Evolutionary conservation across 805 yeast species (phyloP), one percentile per base, ranked within the genome.

Genomic region (Lipomyces kockii): DNA sequence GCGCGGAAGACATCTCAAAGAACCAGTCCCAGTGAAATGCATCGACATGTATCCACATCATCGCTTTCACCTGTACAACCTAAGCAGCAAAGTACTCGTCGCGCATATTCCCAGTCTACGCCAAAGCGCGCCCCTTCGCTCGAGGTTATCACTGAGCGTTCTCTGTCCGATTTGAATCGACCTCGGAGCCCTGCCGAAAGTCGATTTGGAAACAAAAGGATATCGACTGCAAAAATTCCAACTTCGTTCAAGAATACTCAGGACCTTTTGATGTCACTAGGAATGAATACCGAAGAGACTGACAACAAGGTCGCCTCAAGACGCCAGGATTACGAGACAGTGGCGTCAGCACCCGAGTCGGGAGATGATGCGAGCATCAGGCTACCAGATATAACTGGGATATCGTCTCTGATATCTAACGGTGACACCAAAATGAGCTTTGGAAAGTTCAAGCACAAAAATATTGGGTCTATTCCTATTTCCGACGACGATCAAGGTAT

Each of bases 381-480:
- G 12, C 29, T 69, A 32, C 72, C 72, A 14, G 72, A 69, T 52
- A 63, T 69, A 39, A 69, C 72, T 14, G 71, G 66, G n/a, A 63
- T 69, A 20, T 54, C 72, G 7, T 61, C 71, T 1, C 37, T 69
- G 49, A 35, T 69, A 25, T 64, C 69, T 11, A 56, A 22, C 7
- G 71, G 61, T 27, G 54, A 56, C 12, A 58, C 64, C 9, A 22
- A 54, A 14, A 34, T 51, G n/a, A 53, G 52, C 39, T n/a, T 55
- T 43, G 35, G 20, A 9, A 37, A 51, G 39, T 22, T 35, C 20
- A 60, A 34, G 52, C 71, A 69, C 46, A 58, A 54, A 35, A 53
- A 37, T 11, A 51, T 69, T n/a, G 68, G 67, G 22, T 64, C 71
- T 3, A 62, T 69, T 12, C 66, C 72, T 2, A 54, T 69, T 46